phyloP scores from a whole-genome alignment of 805 yeast species.

The Lipomyces anomalus region DNA sequence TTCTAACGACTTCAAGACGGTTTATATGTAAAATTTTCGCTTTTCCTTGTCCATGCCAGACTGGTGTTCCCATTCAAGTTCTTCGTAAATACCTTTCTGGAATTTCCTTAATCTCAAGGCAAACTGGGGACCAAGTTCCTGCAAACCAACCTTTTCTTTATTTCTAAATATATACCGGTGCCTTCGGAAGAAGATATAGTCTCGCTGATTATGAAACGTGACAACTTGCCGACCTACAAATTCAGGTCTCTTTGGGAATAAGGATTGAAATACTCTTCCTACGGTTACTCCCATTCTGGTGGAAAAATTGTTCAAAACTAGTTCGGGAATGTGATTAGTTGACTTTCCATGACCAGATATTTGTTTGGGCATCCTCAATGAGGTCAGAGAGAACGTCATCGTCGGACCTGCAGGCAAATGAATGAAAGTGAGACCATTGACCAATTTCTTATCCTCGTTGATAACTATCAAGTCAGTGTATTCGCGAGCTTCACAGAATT shows the following conservation, averaged over 20 bases:
- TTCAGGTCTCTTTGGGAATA: constrained; percentile 91
- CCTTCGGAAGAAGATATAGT: constrained; percentile 88
- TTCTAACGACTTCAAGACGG: background rate
- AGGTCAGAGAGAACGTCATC: constrained; percentile 78
- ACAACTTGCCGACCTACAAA: constrained; percentile 93
- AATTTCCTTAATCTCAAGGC: constrained; percentile 81
- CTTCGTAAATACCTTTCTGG: constrained; percentile 88
- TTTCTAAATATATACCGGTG: constrained; percentile 86
- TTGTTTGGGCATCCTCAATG: constrained; percentile 65
- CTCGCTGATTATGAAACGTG: constrained; percentile 94
- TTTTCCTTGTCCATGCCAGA: constrained; percentile 96
- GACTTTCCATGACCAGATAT: constrained; percentile 87
- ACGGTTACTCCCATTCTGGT: constrained; percentile 91
- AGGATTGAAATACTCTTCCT: constrained; percentile 82
- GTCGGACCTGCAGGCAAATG: constrained; percentile 96
- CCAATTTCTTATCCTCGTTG: constrained; percentile 89
- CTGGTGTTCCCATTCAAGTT: constrained; percentile 92
- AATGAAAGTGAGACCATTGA: constrained; percentile 86
- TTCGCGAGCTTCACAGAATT: constrained; percentile 71
- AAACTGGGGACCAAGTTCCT: constrained; percentile 95
- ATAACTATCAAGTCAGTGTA: constrained; percentile 83
- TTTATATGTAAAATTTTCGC: constrained; percentile 45
- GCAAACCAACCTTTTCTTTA: constrained; percentile 89
- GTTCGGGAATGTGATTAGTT: constrained; percentile 86
- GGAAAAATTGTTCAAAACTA: constrained; percentile 84